Conservation (phyloP, 2,329 filamentous ascomycete species). For the Geosmithia flava region DNA sequence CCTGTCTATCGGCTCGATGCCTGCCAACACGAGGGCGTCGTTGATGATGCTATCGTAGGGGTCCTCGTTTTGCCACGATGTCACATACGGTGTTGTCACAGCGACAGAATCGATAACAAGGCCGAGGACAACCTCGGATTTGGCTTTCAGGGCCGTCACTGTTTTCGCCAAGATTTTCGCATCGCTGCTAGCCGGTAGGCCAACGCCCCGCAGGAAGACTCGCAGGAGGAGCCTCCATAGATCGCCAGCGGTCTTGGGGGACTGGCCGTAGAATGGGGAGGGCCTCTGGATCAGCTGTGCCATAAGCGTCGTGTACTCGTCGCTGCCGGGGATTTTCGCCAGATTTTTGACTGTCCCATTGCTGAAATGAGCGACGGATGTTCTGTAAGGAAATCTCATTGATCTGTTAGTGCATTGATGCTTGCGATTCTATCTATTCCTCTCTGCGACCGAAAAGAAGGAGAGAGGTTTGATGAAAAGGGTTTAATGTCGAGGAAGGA, state of each 20-base stretch:
- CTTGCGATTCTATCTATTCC: not conserved
- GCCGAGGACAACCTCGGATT: not conserved
- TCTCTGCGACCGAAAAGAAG: not conserved
- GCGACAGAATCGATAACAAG: not conserved
- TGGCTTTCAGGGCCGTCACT: not conserved
- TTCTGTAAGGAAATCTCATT: not conserved
- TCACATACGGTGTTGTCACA: not conserved
- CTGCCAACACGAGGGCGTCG: not conserved
- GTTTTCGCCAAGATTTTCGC: not conserved
- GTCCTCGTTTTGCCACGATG: not conserved
- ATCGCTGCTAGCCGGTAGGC: not conserved
- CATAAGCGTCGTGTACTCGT: not conserved
- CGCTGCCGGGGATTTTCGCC: not conserved
- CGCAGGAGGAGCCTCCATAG: not conserved
- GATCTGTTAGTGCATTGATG: not conserved
- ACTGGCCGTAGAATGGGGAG: not conserved
- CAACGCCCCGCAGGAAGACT: too few species aligned
- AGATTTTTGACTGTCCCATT: not conserved
- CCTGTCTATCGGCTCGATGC: not conserved
- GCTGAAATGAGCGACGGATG: not conserved
- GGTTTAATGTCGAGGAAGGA: not conserved
- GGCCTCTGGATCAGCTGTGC: not conserved
- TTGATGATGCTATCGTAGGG: not conserved
- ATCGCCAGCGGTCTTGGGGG: not conserved
- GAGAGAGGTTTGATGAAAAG: not conserved